Evolutionary conservation across 202 grass and related monocot species (phyloP), one percentile per base, ranked within the genome.

Genomic region (Panicum hallii): DNA sequence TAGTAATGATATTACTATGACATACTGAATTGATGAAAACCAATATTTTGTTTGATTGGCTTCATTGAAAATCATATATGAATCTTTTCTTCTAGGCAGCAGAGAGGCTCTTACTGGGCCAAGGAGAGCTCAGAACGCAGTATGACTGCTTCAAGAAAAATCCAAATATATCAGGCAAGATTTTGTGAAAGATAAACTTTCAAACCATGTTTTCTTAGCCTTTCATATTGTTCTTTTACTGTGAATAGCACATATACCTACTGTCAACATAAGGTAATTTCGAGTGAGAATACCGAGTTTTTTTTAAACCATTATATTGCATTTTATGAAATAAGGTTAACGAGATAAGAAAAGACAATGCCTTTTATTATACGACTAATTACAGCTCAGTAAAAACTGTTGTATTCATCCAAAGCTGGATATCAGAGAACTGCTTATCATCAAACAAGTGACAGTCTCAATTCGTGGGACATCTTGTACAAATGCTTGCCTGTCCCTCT

Each of bases 91-190:
- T 87, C 63, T 89, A 99, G 96, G 96, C 96, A 71, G 93, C 93
- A 90, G 66, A 99, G 86, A 90, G 96, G 85, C 93, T 99, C 72
- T 64, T 95, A 88, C 84, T 52, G 30, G 92, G 82, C 75, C 76
- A 79, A 68, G 96, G 93, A 53, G 89, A 93, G 54, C 91, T 99
- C 71, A 94, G 87, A 94, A 78, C 13, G 14, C 83, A 99, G 69
- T 88, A 92, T 85, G 84, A 93, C 22, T 71, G 82, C 71, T 99
- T 99, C 71, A 87, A 90, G 74, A 99, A 88, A 79, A 86, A 99
- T 89, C 93, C 91, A 88, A 87, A 63, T 77, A 90, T 95, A 91
- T 94, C 95, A 91, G 85, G 95, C 86, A 90, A 86, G 67, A 83
- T 23, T 76, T 68, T 74, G 86, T 70, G 36, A 45, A 57, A 76